Conservation (phyloP, 208 protist genomes). For the Leishmania guyanensis region DNA sequence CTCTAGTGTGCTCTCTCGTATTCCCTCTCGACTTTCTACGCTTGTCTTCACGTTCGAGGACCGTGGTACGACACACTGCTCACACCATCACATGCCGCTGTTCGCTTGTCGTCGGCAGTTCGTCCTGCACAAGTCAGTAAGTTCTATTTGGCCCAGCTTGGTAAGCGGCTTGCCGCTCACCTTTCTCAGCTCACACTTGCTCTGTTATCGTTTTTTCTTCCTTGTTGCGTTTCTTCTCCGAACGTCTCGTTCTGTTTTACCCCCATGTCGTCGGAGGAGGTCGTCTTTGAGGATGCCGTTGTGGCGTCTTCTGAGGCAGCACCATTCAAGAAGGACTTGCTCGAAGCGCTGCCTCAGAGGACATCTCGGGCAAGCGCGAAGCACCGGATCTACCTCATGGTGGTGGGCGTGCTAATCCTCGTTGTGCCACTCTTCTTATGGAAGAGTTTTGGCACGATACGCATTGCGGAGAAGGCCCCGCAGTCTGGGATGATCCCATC, state of each 20-base stretch:
- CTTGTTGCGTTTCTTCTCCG: not conserved
- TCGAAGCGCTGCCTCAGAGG: not conserved
- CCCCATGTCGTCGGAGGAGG: not conserved
- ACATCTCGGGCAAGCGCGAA: too few relatives aligned
- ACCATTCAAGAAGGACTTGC: not conserved
- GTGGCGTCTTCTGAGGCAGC: not conserved
- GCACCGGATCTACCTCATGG: not conserved
- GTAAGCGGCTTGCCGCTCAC: not conserved
- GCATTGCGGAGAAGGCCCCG: not conserved
- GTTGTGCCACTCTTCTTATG: constrained; percentile 5
- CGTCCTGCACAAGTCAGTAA: not conserved
- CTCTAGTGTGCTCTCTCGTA: not conserved
- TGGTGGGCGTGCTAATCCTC: not conserved
- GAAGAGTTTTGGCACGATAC: not conserved
- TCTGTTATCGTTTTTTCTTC: not conserved
- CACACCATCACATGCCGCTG: not conserved
- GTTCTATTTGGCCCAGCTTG: not conserved
- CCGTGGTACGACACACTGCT: not conserved
- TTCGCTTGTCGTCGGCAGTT: not conserved
- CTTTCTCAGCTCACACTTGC: not conserved
- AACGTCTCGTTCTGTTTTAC: not conserved
- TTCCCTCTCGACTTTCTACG: not conserved
- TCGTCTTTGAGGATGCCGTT: not conserved
- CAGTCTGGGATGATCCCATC: not conserved
- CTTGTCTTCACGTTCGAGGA: not conserved